Percentiles rank a stretch among this genome's conserved stretches.
phyloP scores from a whole-genome alignment of 805 yeast genomes.

The Kazachstania psychrophila region DNA sequence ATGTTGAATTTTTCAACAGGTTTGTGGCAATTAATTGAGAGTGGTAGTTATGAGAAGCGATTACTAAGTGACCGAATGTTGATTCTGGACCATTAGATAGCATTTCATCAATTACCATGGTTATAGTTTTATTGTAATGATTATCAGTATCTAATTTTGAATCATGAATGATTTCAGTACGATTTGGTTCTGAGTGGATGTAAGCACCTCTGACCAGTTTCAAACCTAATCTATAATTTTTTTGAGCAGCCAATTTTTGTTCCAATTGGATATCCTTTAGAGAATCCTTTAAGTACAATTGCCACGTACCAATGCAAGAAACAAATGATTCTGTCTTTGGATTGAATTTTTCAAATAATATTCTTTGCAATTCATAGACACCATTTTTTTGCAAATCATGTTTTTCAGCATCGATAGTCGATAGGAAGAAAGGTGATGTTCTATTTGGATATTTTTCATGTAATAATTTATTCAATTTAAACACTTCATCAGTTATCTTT shows the following conservation, averaged over 20 bases:
- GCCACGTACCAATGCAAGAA: constrained; percentile 83
- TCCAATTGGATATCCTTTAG: constrained; percentile 53
- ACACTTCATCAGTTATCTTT: constrained; percentile 48
- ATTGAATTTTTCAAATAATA: constrained; percentile 66
- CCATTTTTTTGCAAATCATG: constrained; percentile 72
- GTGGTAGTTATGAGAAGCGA: constrained; percentile 80
- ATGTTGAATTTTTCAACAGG: constrained; percentile 31
- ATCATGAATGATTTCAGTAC: constrained; percentile 57
- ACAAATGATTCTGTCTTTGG: constrained; percentile 42
- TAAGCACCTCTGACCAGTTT: constrained; percentile 94
- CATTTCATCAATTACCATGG: constrained; percentile 51
- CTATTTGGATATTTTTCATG: constrained; percentile 51
- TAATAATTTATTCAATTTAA: constrained; percentile 42
- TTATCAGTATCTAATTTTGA: constrained; percentile 74
- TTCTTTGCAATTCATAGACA: constrained; percentile 82
- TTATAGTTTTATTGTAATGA: constrained; percentile 64
- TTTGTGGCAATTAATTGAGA: constrained; percentile 69
- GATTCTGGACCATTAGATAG: constrained; percentile 36
- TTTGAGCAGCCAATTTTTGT: constrained; percentile 49
- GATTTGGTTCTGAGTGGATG: constrained; percentile 75
- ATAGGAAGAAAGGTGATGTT: constrained; percentile 60
- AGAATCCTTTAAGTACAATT: constrained; percentile 78
- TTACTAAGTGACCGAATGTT: constrained; percentile 67
- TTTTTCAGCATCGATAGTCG: constrained; percentile 88
- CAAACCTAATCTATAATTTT: constrained; percentile 66